phyloP scores from a whole-genome alignment of 768 basidiomycete genomes.

The Tephrocybe rancida region DNA sequence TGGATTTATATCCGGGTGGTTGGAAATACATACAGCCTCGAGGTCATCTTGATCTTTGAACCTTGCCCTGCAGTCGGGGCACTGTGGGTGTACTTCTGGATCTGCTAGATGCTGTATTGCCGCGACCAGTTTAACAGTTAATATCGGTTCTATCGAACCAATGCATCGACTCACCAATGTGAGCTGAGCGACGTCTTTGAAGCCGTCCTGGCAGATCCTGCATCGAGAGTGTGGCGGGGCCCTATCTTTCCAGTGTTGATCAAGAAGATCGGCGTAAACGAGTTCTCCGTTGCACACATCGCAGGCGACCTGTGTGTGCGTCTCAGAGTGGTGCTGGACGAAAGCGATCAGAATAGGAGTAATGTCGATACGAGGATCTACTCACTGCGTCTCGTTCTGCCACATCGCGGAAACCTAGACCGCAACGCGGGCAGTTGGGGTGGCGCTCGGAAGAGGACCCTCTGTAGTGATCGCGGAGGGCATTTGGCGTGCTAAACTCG shows the following conservation, averaged over 20 bases:
- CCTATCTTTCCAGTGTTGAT: conserved; percentile 1
- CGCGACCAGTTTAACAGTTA: too few species aligned
- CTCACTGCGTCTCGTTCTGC: conserved; percentile 2
- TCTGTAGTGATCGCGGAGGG: conserved; percentile 10
- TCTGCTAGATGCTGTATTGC: too few species aligned
- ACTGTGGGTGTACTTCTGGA: too few species aligned
- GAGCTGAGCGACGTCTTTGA: neutral
- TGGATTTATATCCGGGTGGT: too few species aligned
- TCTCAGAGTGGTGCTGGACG: neutral
- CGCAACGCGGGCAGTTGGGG: conserved; percentile 11
- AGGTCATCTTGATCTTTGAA: too few species aligned
- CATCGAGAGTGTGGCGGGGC: neutral
- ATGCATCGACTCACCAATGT: too few species aligned
- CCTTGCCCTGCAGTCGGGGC: too few species aligned
- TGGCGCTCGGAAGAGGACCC: conserved; percentile 8
- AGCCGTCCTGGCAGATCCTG: neutral
- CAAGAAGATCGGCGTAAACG: conserved; percentile 1
- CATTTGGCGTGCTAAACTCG: neutral
- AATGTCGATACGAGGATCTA: neutral
- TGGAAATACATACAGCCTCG: too few species aligned
- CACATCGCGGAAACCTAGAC: conserved; percentile 4
- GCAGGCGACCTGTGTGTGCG: neutral
- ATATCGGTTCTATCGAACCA: too few species aligned
- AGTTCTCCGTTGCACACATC: neutral
- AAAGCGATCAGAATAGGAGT: neutral